These are phyloP conservation scores for Chaetomium globosum DNA, from an alignment of 2,329 filamentous ascomycete genomes.

Conservation along the genomic window DNA sequence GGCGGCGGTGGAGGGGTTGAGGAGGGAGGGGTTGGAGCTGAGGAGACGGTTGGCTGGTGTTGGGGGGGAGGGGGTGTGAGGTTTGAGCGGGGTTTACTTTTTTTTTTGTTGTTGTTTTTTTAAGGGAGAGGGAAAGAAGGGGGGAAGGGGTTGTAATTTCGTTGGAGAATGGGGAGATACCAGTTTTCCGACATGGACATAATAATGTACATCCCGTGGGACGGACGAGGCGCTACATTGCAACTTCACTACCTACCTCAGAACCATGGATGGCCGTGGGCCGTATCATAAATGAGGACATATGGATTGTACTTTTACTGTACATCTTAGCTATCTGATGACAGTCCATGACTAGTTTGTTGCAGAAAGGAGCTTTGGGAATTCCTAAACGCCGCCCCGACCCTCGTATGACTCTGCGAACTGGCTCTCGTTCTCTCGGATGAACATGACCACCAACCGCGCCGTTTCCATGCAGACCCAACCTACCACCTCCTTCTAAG, in stretches of 20 bases:
- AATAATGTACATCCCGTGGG: neutral
- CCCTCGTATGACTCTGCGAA: conserved; percentile 4
- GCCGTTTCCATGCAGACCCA: neutral
- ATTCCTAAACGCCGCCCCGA: conserved; percentile 29
- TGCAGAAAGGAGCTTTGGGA: conserved; percentile 21
- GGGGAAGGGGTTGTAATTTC: neutral
- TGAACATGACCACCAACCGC: conserved; percentile 1
- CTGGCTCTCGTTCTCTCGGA: neutral
- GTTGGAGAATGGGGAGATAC: neutral
- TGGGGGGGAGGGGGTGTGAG: conserved; percentile 6
- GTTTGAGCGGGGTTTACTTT: neutral
- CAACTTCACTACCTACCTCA: neutral
- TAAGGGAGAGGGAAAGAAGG: neutral
- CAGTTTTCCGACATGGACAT: neutral
- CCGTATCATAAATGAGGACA: neutral
- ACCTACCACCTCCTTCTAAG: conserved; percentile 26
- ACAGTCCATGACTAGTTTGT: conserved; percentile 19
- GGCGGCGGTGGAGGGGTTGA: conserved; percentile 74
- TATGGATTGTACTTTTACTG: conserved; percentile 20
- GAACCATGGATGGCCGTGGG: neutral
- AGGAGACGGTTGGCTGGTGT: conserved; percentile 48
- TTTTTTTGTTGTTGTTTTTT: neutral
- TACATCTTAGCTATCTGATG: conserved; percentile 26
- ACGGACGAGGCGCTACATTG: neutral
- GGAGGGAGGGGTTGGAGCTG: conserved; percentile 66